Evolutionary conservation across 768 basidiomycete genomes (phyloP).

Genomic region (Pholiota molesta): DNA sequence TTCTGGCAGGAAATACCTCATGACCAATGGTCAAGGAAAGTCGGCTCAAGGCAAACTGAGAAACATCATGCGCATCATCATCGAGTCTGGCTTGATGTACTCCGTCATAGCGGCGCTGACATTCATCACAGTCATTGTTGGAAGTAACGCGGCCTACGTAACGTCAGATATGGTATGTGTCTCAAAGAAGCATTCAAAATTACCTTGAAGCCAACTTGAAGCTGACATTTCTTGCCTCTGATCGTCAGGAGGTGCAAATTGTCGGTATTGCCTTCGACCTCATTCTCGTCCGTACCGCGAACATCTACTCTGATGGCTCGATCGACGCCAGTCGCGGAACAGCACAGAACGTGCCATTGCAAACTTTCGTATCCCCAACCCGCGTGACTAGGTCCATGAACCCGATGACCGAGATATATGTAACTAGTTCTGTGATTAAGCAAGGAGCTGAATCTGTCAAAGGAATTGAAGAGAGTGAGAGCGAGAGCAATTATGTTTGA

Average conservation of each 20-base stretch:
- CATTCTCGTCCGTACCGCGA: constrained; percentile 12
- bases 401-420: too few relatives aligned
- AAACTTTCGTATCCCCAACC: too few relatives aligned
- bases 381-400: too few relatives aligned
- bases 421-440: too few relatives aligned
- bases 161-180: constrained; percentile 25
- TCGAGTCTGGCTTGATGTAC: constrained; percentile 34
- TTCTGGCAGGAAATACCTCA: neutral
- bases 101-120: constrained; percentile 20
- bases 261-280: constrained; percentile 32
- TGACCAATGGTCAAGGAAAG: neutral
- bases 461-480: too few relatives aligned
- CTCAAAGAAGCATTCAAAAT: too few relatives aligned
- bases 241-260: constrained; percentile 22
- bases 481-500: too few relatives aligned
- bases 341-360: too few relatives aligned
- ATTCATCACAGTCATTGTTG: constrained; percentile 21
- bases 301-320: neutral
- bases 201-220: neutral
- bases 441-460: too few relatives aligned
- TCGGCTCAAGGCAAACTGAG: neutral
- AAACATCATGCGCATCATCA: constrained; percentile 27
- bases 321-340: too few relatives aligned
- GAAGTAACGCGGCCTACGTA: constrained; percentile 25
- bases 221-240: neutral